Base-by-base conservation (phyloP, 1,284 basidiomycete genomes). In the Anthracocystis walkeri region DNA sequence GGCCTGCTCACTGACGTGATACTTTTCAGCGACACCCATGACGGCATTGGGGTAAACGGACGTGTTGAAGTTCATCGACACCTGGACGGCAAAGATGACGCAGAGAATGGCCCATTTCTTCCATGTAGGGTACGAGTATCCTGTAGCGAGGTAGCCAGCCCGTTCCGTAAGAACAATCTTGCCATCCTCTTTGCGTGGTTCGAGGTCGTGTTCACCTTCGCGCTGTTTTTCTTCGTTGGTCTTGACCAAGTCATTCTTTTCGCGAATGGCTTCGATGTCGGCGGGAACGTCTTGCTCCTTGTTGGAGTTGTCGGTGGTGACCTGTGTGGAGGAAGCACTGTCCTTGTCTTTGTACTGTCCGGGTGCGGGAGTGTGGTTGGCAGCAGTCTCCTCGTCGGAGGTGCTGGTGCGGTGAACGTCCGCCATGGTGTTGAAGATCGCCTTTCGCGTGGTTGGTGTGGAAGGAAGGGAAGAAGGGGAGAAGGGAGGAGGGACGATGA, bases 41-140 rank as follows among this genome's bases (percentile, higher is more conserved):
- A 85, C 73, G 2, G 82, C 86, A 56, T 85, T 86, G 11, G 83
- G 78, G 61, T 82, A 86, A 8, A 86, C 75, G 29, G 82, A 81
- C 18, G 85, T 84, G 68, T 86, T 86, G 63, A 85, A 82, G 76
- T 86, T 86, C 82, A 86, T 84, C 58, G 76, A 79, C n/a, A 84
- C 71, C 59, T 86, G 85, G 6, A 86, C 83, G 54, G 82, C 58
- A 61, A 86, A 86, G 64, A 87, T 86, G 60, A 86, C 85, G 51
- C 62, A 74, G n/a, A 86, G 77, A 21, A 84, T 82, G n/a, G 64
- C 52, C 86, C 86, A 87, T 53, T 86, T 87, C 60, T 85, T 86
- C 65, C 78, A 74, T 0, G 84, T 67, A 0, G 85, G 76, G 61
- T 62, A 83, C 40, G 65, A 63, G 55, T 75, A 85, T 7, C 80